Conservation (phyloP, 768 basidiomycete species). For the Hemileccinum impolitum region DNA sequence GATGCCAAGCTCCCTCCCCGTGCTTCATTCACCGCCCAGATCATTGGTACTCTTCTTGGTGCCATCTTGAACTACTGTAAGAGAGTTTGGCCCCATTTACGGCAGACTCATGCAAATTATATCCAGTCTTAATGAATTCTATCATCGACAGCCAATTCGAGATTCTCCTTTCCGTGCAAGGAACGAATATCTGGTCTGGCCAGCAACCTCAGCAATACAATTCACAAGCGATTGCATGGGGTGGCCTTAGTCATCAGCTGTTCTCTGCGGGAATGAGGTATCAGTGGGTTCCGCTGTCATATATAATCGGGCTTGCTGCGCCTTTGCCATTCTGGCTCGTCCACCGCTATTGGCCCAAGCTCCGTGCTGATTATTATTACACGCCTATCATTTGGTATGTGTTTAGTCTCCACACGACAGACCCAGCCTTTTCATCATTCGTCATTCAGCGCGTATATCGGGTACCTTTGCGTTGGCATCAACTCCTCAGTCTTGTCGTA, state of each 20-base stretch:
- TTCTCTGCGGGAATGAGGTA: conserved; percentile 29
- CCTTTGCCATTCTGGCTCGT: conserved; percentile 41
- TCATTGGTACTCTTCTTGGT: conserved; percentile 37
- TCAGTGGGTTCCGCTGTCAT: conserved; percentile 39
- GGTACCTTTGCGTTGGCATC: conserved; percentile 20
- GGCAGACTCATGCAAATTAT: conserved; percentile 5
- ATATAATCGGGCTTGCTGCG: conserved; percentile 28
- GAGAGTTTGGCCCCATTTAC: conserved; percentile 1
- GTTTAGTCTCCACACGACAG: conserved; percentile 1
- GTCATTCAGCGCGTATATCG: conserved; percentile 5
- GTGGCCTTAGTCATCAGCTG: conserved; percentile 34
- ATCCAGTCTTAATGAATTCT: conserved; percentile 40
- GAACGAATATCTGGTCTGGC: conserved; percentile 4
- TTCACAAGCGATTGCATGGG: conserved; percentile 36
- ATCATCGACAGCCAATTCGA: conserved; percentile 36
- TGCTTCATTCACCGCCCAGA: conserved; percentile 49
- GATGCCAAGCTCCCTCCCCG: conserved; percentile 57
- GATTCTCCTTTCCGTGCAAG: conserved; percentile 50
- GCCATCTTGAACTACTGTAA: conserved; percentile 43
- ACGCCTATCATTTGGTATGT: conserved; percentile 26
- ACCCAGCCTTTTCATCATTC: background rate
- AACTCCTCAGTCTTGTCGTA: conserved; percentile 23
- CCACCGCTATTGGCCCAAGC: conserved; percentile 34
- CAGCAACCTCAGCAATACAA: conserved; percentile 28
- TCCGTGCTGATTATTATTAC: conserved; percentile 23